Percentiles rank a stretch among this genome's conserved stretches.
Evolutionary conservation across 495 filamentous ascomycete species (phyloP).

Genomic region (Achaetomiella virescens): DNA sequence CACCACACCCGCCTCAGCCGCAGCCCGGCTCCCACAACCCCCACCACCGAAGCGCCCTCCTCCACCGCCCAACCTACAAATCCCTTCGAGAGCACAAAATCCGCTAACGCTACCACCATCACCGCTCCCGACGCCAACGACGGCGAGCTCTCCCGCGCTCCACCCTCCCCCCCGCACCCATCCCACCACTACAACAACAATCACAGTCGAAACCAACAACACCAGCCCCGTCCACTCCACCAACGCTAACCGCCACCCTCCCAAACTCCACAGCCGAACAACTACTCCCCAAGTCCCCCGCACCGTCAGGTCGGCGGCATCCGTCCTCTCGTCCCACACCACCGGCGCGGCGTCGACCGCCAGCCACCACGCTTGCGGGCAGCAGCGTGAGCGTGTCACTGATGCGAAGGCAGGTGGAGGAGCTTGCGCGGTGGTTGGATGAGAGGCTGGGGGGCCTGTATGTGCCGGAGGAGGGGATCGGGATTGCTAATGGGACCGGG

Average conservation of each 20-base stretch:
- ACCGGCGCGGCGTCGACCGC: conserved; percentile 4
- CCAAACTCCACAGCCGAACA: neutral
- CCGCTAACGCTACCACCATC: neutral
- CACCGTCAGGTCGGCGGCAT: conserved; percentile 32
- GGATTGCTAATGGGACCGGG: conserved; percentile 12
- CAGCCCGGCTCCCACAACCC: neutral
- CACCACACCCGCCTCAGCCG: neutral
- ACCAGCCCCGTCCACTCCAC: neutral
- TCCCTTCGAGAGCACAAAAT: neutral
- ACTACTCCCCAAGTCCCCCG: neutral
- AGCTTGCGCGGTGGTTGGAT: conserved; percentile 42
- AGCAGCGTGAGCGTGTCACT: conserved; percentile 22
- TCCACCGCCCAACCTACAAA: neutral
- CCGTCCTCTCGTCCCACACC: conserved; percentile 25
- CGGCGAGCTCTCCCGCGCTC: neutral
- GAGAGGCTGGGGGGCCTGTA: conserved; percentile 35
- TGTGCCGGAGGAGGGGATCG: conserved; percentile 40
- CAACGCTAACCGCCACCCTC: conserved; percentile 2
- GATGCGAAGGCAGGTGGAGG: conserved; percentile 42
- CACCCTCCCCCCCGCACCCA: neutral
- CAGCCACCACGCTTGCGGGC: conserved; percentile 1
- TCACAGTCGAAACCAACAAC: neutral
- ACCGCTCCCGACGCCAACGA: neutral
- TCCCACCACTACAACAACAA: conserved; percentile 3
- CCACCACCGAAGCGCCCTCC: neutral